Evolutionary conservation across 1,284 basidiomycete species (phyloP), one percentile per base, ranked within the genome.

Genomic region (Cryptococcus floricola): DNA sequence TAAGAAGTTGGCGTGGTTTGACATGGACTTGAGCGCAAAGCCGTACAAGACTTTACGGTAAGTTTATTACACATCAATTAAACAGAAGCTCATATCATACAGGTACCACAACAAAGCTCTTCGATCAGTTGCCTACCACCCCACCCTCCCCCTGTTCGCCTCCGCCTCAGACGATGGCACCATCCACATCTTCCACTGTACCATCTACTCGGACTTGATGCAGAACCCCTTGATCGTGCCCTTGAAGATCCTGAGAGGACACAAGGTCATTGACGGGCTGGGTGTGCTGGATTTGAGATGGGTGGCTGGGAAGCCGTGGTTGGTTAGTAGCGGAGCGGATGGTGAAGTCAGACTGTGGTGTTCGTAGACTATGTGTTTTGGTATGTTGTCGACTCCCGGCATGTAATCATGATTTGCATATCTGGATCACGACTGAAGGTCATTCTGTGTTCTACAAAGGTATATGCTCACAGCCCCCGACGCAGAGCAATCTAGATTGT

Each of bases 1-100:
- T 80, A 88, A 91, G 66, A 95, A 97, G 76, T 80, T 98, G 16
- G 93, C 91, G 69, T 99, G 96, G 96, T 98, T 98, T 77, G 96
- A 99, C 79, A 81, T 98, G 58, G 96, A 98, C 71, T 84, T 98
- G 53, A 89, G 87, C 67, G 87, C 89, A 65, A 93, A 95, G 74
- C 96, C 96, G 1, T 98, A 94, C 83, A 96, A 96, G 79, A 87
- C 96, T 56, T 80, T 99, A 65, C 85, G 93, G 86, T 91, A 48
- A 54, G 70, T 63, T 27, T 19, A 9, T 16, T n/a, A 10, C 25
- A 48, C 25, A 50, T 34, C 9, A 23, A 16, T 42, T 6, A 19
- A 8, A 18, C 31, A 41, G 16, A 31, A 19, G 27, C 38, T 50
- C 27, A 19, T n/a, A 39, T 25, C 38, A 39, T 46, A 14, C 67